Evolutionary conservation across 768 basidiomycete species (phyloP).

Genomic region (Infundibulicybe gibba): DNA sequence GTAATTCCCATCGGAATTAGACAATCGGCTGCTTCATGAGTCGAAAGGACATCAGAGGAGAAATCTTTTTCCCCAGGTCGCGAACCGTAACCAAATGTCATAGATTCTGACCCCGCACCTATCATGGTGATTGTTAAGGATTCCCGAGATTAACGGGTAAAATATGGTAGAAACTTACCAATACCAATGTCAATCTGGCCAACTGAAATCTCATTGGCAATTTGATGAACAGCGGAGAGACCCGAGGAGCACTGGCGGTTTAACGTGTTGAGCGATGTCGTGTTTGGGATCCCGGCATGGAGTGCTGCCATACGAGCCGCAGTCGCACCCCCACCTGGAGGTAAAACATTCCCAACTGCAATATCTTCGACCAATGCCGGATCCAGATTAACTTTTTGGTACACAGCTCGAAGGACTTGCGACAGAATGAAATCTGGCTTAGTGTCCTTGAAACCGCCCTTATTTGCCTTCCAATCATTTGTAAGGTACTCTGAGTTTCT

Average conservation of each 20-base stretch:
- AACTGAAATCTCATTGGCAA: constrained; percentile 73
- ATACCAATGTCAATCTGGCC: constrained; percentile 91
- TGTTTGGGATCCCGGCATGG: constrained; percentile 79
- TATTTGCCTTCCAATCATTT: constrained; percentile 50
- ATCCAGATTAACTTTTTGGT: constrained; percentile 64
- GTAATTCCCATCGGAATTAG: constrained; percentile 90
- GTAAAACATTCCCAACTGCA: constrained; percentile 84
- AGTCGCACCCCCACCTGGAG: constrained; percentile 78
- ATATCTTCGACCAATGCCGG: constrained; percentile 84
- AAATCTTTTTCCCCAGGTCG: constrained; percentile 45
- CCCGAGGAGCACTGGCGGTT: constrained; percentile 93
- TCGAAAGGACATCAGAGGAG: constrained; percentile 62
- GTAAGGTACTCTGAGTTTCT: constrained; percentile 1
- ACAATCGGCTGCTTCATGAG: constrained; percentile 75
- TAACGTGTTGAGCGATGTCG: constrained; percentile 72
- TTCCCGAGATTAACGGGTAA: constrained; percentile 2
- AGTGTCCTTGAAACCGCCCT: constrained; percentile 92
- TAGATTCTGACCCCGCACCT: constrained; percentile 89
- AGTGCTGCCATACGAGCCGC: constrained; percentile 86
- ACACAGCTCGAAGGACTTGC: constrained; percentile 71
- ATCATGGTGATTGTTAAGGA: not conserved
- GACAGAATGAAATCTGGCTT: constrained; percentile 79
- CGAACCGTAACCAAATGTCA: constrained; percentile 76
- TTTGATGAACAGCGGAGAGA: constrained; percentile 75
- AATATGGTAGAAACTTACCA: constrained; percentile 43